Evolutionary conservation across 352 stramenopile genomes (phyloP), one percentile per base, ranked within the genome.

Genomic region (Globisporangium yorkense): DNA sequence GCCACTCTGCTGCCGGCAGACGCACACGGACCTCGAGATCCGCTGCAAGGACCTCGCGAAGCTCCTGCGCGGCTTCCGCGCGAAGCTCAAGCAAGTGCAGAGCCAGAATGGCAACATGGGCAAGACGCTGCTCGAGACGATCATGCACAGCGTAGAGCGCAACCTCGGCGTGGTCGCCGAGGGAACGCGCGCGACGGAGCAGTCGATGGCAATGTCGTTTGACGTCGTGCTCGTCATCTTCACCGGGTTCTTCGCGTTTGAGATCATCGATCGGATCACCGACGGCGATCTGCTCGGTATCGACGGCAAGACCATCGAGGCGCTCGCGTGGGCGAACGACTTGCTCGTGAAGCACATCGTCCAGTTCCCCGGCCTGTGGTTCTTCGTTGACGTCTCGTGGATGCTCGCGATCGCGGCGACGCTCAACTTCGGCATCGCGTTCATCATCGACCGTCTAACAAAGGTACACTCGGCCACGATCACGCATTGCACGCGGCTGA

Each of bases 231-330:
- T 98, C 57, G 57, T 96, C 24, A 70, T 99, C 31, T 97, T 99
- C 63, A 81, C 89, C 18, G 94, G 77, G 0, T 87, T 95, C 21
- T 68, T 99, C 20, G 88, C 92, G 5, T 99, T 98, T 70, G 89
- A 97, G 39, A 65, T 98, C 21, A 76, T 99, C 13, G 96, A 99
- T 72, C 87, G 96, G 57, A 80, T 99, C 60, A 98, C 95, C 1
- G 93, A 97, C 46, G 81, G 85, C 20, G 95, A 94, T 66, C 75
- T 96, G 8, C 79, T 98, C 16, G 79, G 78, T 5, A 82, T 75
- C 44, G 76, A 89, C 46, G 65, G 72, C 53, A 74, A 68, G 16
- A 61, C 61, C 0, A 54, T 80, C 6, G 68, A 62, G 39, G 59
- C 68, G 3, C 68, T 89, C 50, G 53, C 81, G 18, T 92, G 79